These are phyloP conservation scores for Colletotrichum tofieldiae DNA, from an alignment of 2,329 filamentous ascomycete genomes.

Conservation along the genomic window DNA sequence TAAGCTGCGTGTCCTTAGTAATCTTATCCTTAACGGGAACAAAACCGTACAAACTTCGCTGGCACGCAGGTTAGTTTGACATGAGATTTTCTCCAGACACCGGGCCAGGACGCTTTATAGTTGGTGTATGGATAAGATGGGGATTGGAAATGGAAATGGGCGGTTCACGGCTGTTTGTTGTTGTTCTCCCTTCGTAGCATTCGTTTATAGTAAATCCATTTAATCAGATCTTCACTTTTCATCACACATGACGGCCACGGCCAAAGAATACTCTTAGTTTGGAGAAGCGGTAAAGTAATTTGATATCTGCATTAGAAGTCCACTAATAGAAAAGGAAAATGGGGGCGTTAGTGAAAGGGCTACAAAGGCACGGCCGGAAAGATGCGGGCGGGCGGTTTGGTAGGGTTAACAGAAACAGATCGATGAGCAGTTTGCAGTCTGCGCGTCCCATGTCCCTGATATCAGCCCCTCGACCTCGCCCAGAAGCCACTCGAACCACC, in stretches of 20 bases:
- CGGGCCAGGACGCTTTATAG: neutral
- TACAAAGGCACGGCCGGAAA: slow-evolving; percentile 43
- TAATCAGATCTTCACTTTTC: neutral
- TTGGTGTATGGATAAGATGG: neutral
- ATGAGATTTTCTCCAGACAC: neutral
- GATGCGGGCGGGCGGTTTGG: slow-evolving; percentile 34
- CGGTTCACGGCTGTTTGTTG: neutral
- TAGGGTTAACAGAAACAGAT: slow-evolving; percentile 40
- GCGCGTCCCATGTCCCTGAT: slow-evolving; percentile 14
- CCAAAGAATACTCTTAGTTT: neutral
- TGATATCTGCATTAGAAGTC: slow-evolving; percentile 77
- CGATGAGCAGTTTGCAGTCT: slow-evolving; percentile 25
- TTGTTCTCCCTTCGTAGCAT: neutral
- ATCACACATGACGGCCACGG: neutral
- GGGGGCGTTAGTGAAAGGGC: slow-evolving; percentile 47
- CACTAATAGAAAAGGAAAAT: slow-evolving; percentile 69
- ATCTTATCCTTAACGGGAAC: neutral
- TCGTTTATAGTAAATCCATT: slow-evolving; percentile 4
- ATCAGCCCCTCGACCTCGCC: slow-evolving; percentile 14
- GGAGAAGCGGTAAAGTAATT: slow-evolving; percentile 57
- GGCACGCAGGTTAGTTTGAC: neutral
- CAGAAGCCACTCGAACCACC: slow-evolving; percentile 29
- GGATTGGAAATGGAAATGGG: neutral
- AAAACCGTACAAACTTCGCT: neutral
- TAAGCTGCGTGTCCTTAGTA: slow-evolving; percentile 58